phyloP scores from a whole-genome alignment of 805 yeast species.

The Spathaspora passalidarum region DNA sequence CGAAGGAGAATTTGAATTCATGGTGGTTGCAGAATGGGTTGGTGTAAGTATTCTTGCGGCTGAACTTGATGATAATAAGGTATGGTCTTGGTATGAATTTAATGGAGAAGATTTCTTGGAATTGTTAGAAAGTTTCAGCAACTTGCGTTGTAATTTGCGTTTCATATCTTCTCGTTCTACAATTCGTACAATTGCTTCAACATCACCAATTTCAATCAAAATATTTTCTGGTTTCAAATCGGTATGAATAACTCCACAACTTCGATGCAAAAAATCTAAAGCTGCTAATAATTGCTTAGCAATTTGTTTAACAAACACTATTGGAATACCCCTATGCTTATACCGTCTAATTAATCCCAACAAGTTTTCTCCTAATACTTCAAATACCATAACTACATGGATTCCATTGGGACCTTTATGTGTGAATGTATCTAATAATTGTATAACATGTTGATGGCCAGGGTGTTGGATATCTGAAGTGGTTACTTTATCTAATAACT shows the following conservation, averaged over 20 bases:
- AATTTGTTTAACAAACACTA: slow-evolving; percentile 72
- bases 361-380: slow-evolving; percentile 91
- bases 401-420: slow-evolving; percentile 89
- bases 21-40: neutral
- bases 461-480: slow-evolving; percentile 66
- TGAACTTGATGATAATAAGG: too few species aligned
- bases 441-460: slow-evolving; percentile 80
- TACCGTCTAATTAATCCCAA: slow-evolving; percentile 79
- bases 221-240: slow-evolving; percentile 76
- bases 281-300: slow-evolving; percentile 75
- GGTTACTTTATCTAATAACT: slow-evolving; percentile 64
- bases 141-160: slow-evolving; percentile 39
- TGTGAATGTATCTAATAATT: slow-evolving; percentile 76
- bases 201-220: slow-evolving; percentile 77
- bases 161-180: slow-evolving; percentile 60
- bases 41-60: neutral
- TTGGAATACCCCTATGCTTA: slow-evolving; percentile 76
- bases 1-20: slow-evolving; percentile 28
- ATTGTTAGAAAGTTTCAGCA: slow-evolving; percentile 29
- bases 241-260: slow-evolving; percentile 72
- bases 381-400: slow-evolving; percentile 96
- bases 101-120: slow-evolving; percentile 9
- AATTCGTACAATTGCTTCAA: slow-evolving; percentile 68
- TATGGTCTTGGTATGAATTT: neutral
- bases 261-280: slow-evolving; percentile 67